Evolutionary conservation across 2,329 filamentous ascomycete genomes (phyloP).

Genomic region (Amauroascus verrucosus): DNA sequence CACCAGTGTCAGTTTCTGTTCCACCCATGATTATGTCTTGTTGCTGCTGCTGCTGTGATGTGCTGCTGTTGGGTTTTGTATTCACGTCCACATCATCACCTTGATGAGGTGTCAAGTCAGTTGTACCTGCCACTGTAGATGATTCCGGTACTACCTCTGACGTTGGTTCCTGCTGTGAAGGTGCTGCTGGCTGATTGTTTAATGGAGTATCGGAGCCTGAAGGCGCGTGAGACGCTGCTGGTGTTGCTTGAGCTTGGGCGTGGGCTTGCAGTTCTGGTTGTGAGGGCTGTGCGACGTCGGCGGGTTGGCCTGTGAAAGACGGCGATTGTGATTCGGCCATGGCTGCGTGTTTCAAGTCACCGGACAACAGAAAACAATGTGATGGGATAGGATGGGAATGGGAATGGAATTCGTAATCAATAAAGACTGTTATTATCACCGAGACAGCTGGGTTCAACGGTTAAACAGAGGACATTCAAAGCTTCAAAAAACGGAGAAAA

Average conservation of each 20-base stretch:
- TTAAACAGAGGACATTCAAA: neutral
- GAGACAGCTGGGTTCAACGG: neutral
- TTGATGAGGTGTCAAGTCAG: slow-evolving; percentile 1
- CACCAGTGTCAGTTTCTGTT: slow-evolving; percentile 12
- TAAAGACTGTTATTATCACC: neutral
- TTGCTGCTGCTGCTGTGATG: slow-evolving; percentile 2
- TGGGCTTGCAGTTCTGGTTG: slow-evolving; percentile 11
- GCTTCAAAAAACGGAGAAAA: neutral
- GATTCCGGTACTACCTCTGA: neutral
- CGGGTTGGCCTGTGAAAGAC: slow-evolving; percentile 19
- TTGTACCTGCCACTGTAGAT: neutral
- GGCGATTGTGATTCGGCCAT: slow-evolving; percentile 28
- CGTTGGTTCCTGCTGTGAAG: neutral
- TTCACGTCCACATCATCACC: slow-evolving; percentile 3
- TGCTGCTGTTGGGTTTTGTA: neutral
- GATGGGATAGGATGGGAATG: slow-evolving; percentile 12
- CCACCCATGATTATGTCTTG: slow-evolving; percentile 17
- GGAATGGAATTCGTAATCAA: neutral
- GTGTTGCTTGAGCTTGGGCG: slow-evolving; percentile 16
- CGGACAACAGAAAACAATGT: slow-evolving; percentile 16
- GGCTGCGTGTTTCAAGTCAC: slow-evolving; percentile 12
- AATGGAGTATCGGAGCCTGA: slow-evolving; percentile 13
- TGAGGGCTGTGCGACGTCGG: slow-evolving; percentile 17
- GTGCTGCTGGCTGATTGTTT: slow-evolving; percentile 9
- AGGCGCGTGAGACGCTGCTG: slow-evolving; percentile 14